Evolutionary conservation across 306 rosid species (phyloP), one percentile per base, ranked within the genome.

Genomic region (Rubus parviflorus): DNA sequence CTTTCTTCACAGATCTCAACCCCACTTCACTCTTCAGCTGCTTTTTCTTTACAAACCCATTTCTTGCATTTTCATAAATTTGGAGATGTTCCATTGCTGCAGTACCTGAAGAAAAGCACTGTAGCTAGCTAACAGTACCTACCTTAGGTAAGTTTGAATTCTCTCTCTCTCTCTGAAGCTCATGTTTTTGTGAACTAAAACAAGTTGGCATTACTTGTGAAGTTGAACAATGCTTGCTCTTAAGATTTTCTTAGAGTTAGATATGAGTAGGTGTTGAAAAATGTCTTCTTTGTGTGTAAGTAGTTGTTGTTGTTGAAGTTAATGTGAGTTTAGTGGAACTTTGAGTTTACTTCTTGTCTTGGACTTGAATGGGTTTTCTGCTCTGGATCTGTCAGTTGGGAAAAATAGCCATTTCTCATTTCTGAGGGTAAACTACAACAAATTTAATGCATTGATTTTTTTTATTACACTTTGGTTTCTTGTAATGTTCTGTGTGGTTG

Each of bases 201-300:
- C 10, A 49, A 70, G 77, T 40, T 66, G 38, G 72, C 80, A 20
- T 84, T 84, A 73, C 80, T 74, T 77, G 71, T 77, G 30, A 23
- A 68, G 60, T 46, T 81, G 42, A 73, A 9, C 82, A 77, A 70
- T 78, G 69, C 58, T 78, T 22, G 62, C 40, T 57, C 43, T 46
- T 60, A 72, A 51, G 60, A 5, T 87, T 79, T 81, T 80, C 61
- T 64, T 6, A 13, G 46, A 13, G 89, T 90, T 84, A 81, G 91
- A 87, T 74, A 76, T 14, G 73, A 84, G 89, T 88, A 66, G 96
- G 88, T 87, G 82, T 79, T 46, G 85, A 82, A 79, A 80, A 73
- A 64, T 60, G 51, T 22, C 47, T 48, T 48, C 73, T 78, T 65
- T 64, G 61, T 8, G 25, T 40, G 71, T 79, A 48, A 41, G 85